Evolutionary conservation across 2,329 filamentous ascomycete species (phyloP).

Genomic region (Phyllosticta citrichinensis): DNA sequence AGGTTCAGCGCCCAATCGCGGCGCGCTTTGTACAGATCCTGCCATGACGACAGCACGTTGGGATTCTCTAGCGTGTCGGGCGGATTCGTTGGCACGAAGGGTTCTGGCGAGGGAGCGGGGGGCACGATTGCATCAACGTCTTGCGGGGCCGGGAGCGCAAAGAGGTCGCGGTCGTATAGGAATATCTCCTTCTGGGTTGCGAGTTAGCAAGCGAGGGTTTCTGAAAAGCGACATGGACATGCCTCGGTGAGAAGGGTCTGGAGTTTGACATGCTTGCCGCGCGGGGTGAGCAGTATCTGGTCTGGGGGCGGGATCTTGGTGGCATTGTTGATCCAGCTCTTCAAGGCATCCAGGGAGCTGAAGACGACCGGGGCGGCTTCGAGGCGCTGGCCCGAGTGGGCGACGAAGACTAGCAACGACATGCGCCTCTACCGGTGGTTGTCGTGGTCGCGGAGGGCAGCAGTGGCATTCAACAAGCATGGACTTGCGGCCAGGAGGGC

Average conservation of each 20-base stretch:
- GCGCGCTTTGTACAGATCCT: conserved; percentile 70
- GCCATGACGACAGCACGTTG: conserved; percentile 78
- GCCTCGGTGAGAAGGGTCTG: conserved; percentile 76
- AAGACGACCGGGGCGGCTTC: conserved; percentile 67
- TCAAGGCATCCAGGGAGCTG: conserved; percentile 72
- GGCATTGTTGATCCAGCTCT: conserved; percentile 66
- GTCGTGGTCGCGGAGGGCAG: neutral
- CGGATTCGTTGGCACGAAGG: conserved; percentile 49
- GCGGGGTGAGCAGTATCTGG: conserved; percentile 77
- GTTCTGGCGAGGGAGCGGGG: conserved; percentile 45
- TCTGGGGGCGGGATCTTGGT: conserved; percentile 64
- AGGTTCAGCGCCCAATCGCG: conserved; percentile 68
- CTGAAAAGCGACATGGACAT: conserved; percentile 18
- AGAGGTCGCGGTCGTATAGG: conserved; percentile 68
- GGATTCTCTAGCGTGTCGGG: conserved; percentile 78
- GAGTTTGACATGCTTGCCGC: conserved; percentile 74
- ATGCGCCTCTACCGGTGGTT: conserved; percentile 44
- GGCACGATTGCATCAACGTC: conserved; percentile 37
- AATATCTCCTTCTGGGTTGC: conserved; percentile 74
- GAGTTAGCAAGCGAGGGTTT: conserved; percentile 4
- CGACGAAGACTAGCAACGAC: conserved; percentile 83
- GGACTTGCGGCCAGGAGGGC: neutral
- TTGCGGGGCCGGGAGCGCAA: conserved; percentile 37
- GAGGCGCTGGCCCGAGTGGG: conserved; percentile 83
- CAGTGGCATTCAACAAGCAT: conserved; percentile 1